Conservation (phyloP, 257 asterid genomes). For the Salvia splendens region DNA sequence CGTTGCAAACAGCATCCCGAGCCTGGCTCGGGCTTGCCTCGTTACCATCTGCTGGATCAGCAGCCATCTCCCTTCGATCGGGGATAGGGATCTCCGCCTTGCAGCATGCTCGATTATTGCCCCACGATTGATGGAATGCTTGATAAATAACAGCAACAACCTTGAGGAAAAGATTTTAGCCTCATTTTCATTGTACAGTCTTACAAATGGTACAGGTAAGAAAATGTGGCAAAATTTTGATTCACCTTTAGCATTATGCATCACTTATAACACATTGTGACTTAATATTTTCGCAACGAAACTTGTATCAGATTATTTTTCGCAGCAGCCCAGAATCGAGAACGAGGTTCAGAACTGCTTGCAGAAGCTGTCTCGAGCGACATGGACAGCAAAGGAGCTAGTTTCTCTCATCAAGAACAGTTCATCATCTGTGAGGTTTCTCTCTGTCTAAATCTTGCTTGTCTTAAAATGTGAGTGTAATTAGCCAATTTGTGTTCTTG, state of each 20-base stretch:
- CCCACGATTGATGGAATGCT: constrained; percentile 48
- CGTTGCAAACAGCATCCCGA: constrained; percentile 63
- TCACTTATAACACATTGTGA: neutral
- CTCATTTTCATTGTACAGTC: constrained; percentile 57
- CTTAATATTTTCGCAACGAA: neutral
- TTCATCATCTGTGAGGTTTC: constrained; percentile 13
- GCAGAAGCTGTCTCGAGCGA: constrained; percentile 47
- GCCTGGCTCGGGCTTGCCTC: constrained; percentile 73
- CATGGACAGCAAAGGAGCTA: constrained; percentile 79
- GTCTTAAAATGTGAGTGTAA: neutral
- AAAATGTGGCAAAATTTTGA: constrained; percentile 7
- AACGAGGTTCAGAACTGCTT: constrained; percentile 46
- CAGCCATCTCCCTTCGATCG: constrained; percentile 34
- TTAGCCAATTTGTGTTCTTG: constrained; percentile 14
- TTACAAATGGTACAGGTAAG: constrained; percentile 68
- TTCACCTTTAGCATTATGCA: neutral
- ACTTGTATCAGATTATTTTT: constrained; percentile 46
- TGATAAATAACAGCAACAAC: constrained; percentile 35
- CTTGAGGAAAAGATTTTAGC: constrained; percentile 74
- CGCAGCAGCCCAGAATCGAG: constrained; percentile 26
- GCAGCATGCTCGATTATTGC: constrained; percentile 53
- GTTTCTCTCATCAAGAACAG: constrained; percentile 39
- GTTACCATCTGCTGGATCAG: constrained; percentile 74
- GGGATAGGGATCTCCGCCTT: constrained; percentile 43
- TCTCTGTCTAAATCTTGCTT: neutral